Evolutionary conservation across 2,329 filamentous ascomycete species (phyloP).

Genomic region (Bipolaris gigantea): DNA sequence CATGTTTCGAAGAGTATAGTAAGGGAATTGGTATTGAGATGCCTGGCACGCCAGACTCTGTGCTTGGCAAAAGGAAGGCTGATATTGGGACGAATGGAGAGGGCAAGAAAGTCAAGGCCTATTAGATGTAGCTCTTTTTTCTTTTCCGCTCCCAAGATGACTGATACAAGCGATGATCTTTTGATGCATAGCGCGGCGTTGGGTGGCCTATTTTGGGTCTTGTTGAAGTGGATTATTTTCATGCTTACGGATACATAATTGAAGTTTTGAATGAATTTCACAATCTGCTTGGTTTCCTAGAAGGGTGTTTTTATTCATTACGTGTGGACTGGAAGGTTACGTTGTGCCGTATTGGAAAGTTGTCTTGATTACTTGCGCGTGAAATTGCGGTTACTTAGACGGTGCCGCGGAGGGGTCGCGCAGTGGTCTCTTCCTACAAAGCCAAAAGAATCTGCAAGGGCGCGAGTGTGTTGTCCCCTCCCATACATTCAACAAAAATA

Average conservation of each 20-base stretch:
- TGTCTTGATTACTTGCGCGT: too few species aligned
- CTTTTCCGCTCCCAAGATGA: not conserved
- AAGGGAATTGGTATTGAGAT: constrained; percentile 37
- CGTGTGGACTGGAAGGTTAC: not conserved
- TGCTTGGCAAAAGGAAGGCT: constrained; percentile 43
- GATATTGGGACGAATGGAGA: constrained; percentile 29
- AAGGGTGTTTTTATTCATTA: not conserved
- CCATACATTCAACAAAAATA: too few species aligned
- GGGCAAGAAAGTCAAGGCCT: constrained; percentile 39
- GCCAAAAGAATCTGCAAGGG: too few species aligned
- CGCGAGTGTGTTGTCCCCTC: too few species aligned
- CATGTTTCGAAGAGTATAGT: constrained; percentile 73
- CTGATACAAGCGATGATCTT: not conserved
- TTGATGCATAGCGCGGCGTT: constrained; percentile 21
- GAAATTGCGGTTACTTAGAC: too few species aligned
- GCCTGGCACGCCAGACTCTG: constrained; percentile 42
- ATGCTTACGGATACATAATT: not conserved
- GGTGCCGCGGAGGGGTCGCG: too few species aligned
- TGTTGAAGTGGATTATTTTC: not conserved
- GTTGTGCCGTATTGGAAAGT: too few species aligned
- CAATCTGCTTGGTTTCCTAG: not conserved
- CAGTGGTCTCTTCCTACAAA: too few species aligned
- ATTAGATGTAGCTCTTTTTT: not conserved
- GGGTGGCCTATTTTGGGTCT: not conserved
- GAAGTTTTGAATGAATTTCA: too few species aligned